phyloP scores from a whole-genome alignment of 352 stramenopile species.

The Phytopythium chamaehyphon region DNA sequence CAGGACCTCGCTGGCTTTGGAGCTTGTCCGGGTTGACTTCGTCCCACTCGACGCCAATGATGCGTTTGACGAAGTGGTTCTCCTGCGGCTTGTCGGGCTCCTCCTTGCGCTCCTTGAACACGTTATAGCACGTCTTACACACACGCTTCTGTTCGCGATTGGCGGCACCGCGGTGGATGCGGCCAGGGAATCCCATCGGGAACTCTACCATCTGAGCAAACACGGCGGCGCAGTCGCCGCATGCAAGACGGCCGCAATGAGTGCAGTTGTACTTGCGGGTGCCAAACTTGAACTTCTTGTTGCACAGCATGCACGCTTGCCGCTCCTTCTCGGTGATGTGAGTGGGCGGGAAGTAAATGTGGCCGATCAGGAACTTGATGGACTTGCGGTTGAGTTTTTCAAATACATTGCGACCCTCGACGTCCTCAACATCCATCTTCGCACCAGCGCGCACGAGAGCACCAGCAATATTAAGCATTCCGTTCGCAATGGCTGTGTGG shows the following conservation, averaged over 20 bases:
- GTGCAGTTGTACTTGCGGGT: conserved; percentile 85
- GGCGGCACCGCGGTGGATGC: conserved; percentile 58
- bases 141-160: conserved; percentile 68
- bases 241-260: conserved; percentile 77
- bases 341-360: conserved; percentile 87
- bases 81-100: conserved; percentile 57
- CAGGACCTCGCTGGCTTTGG: conserved; percentile 28
- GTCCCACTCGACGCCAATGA: conserved; percentile 87
- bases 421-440: conserved; percentile 87
- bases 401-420: conserved; percentile 80
- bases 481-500: conserved; percentile 71
- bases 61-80: conserved; percentile 65
- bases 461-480: conserved; percentile 68
- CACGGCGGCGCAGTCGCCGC: conserved; percentile 61
- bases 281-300: conserved; percentile 86
- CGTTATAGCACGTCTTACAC: conserved; percentile 84
- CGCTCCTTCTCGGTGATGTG: conserved; percentile 87
- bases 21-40: conserved; percentile 89
- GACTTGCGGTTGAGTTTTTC: conserved; percentile 78
- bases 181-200: conserved; percentile 79
- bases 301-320: conserved; percentile 78
- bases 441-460: conserved; percentile 75
- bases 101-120: conserved; percentile 80
- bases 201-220: conserved; percentile 76
- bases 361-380: conserved; percentile 62